Base-by-base conservation (phyloP, 1,284 basidiomycete genomes). In the Trichosporon asahii region DNA sequence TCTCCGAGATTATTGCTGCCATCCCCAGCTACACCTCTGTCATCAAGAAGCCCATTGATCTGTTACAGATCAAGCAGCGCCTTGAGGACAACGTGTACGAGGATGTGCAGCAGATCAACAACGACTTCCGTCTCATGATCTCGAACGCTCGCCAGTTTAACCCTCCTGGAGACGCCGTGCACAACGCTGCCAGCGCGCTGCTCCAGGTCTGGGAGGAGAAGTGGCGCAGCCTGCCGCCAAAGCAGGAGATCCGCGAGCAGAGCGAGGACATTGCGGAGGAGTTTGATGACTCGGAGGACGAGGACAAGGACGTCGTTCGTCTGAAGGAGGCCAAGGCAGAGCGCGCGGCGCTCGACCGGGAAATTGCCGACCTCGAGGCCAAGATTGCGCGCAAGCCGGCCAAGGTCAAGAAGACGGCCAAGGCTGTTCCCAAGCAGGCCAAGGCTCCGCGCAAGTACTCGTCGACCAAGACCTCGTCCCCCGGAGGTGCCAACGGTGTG, bases 111-210 rank as follows among this genome's bases (percentile, higher is more conserved):
- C 90, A 90, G 78, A 95, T 98, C 79, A 89, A 90, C 73, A 89
- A 91, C 21, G 97, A 99, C 84, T 93, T 98, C 85, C 91, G 92
- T 81, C 86, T 96, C 73, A 93, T 99, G 89, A 91, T 98, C 78
- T 87, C 89, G 70, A 99, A 99, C 82, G 98, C 95, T 80, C 91
- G 91, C 80, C 86, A 87, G 1, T 99, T 96, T 87, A 99, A 99
- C 77, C 94, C 94, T 6, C 86, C 89, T 7, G 92, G 91, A 35
- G 93, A 94, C 23, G 88, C 90, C 44, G 96, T 99, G 66, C 90
- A 94, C 79, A 87, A 89, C 68, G 90, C 92, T 23, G 95, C 93
- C 8, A 87, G 89, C 65, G 89, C 92, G 67, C 85, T 98, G 25
- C 89, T 95, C 80, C 87, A 88, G 46, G 83, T 95, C 27, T 99